These are phyloP conservation scores for Peribolospora kevripleyi DNA, from an alignment of 768 basidiomycete genomes.

Conservation along the genomic window DNA sequence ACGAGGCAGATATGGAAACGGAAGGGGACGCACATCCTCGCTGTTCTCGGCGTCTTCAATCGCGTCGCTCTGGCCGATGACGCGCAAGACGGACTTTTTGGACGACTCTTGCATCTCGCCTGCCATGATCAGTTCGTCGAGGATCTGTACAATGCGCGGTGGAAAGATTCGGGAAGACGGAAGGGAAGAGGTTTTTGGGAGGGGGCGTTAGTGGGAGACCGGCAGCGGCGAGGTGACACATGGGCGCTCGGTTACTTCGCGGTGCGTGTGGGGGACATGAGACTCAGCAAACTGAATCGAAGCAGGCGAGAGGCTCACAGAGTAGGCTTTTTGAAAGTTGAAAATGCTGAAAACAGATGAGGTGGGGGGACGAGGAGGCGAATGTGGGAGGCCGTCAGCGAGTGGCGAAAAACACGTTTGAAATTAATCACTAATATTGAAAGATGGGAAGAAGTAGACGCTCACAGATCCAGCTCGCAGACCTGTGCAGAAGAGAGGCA, in stretches of 20 bases:
- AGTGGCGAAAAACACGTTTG: background rate
- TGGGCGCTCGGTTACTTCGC: background rate
- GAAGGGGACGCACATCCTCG: background rate
- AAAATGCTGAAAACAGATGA: constrained; percentile 43
- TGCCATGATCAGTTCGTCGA: constrained; percentile 80
- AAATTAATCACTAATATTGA: background rate
- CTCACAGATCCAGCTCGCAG: constrained; percentile 69
- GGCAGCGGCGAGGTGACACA: background rate
- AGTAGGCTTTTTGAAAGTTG: constrained; percentile 91
- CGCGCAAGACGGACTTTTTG: constrained; percentile 32
- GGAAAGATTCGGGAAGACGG: background rate
- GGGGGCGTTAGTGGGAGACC: background rate
- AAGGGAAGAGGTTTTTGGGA: background rate
- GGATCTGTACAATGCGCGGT: constrained; percentile 22
- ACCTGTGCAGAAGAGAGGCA: constrained; percentile 13
- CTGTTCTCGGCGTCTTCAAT: constrained; percentile 18
- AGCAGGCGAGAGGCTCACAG: constrained; percentile 22
- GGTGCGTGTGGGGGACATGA: too few species aligned
- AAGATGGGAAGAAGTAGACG: background rate
- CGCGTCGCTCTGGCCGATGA: constrained; percentile 21
- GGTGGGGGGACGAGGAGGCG: background rate
- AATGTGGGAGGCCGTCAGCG: background rate
- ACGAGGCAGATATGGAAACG: background rate
- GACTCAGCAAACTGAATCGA: background rate
- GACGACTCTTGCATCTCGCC: constrained; percentile 88